Base-by-base conservation (phyloP, 2,329 filamentous ascomycete species). In the Calonectria pteridis region DNA sequence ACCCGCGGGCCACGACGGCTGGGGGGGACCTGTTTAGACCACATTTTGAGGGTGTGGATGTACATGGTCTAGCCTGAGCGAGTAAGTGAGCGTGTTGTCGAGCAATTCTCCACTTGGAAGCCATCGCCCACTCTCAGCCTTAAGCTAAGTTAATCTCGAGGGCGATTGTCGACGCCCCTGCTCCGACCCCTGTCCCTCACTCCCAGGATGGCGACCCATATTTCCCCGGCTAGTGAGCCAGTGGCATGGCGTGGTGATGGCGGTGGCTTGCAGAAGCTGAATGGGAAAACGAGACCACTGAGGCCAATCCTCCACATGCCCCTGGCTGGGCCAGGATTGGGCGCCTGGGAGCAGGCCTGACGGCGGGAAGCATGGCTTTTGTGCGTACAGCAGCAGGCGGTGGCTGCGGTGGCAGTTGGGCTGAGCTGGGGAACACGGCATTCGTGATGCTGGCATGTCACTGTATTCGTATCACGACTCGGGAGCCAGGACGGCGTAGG, bases 221-320 rank as follows among this genome's bases (percentile, higher is more conserved):
- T 63, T 69, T 69, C 31, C 40, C 53, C 46, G 16, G 26, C 31
- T 35, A 63, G 55, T 66, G 53, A 70, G 53, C 83, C 82, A 83
- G 80, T 81, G 71, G 69, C 65, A 67, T 28, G 35, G 46, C 67
- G 73, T 62, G 46, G 53, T 63, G 69, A 62, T 29, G 46, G 75
- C 43, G 74, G 78, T 82, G 81, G 79, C 79, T 83, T 84, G 81
- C 83, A 83, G 79, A 76, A 85, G 84, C 83, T 85, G 84, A 85
- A 80, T 77, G 78, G 69, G 37, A 29, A 62, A 69, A 65, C 70
- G 63, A 69, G 51, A 69, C 28, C 59, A 58, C 35, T 18, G 53
- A 59, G 50, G 68, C 73, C 55, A 33, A 53, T 69, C 67, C 43
- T 58, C 53, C 59, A 63, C 55, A 59, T 59, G 29, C 59, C 68